Percentiles rank a stretch among this genome's conserved stretches.
Evolutionary conservation across 352 stramenopile species (phyloP).

Genomic region (Plasmopara viticola): DNA sequence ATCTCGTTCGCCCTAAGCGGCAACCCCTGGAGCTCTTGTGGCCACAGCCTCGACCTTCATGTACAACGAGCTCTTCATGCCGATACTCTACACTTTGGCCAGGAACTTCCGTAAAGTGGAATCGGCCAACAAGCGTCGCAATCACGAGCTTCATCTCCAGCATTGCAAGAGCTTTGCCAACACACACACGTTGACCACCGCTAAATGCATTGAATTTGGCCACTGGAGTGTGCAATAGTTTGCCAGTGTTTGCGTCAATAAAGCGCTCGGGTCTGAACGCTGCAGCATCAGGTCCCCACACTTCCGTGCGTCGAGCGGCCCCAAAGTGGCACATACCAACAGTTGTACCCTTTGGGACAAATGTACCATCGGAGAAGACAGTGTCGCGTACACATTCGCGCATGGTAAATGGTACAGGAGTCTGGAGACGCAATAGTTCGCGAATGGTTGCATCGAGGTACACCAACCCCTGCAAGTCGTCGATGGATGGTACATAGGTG

Average conservation of each 20-base stretch:
- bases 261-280: constrained; percentile 35
- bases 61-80: constrained; percentile 30
- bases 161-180: constrained; percentile 58
- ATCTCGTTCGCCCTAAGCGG: too few relatives aligned
- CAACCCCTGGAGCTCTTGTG: too few relatives aligned
- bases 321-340: constrained; percentile 49
- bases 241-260: constrained; percentile 34
- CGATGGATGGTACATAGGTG: constrained; percentile 32
- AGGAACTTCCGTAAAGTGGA: constrained; percentile 33
- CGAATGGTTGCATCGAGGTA: constrained; percentile 59
- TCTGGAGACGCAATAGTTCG: constrained; percentile 59
- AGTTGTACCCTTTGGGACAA: constrained; percentile 40
- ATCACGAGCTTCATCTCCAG: constrained; percentile 67
- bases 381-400: constrained; percentile 39
- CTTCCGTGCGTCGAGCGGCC: constrained; percentile 33
- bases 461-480: constrained; percentile 39
- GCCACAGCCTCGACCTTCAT: constrained; percentile 19
- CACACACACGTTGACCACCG: constrained; percentile 53
- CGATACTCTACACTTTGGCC: constrained; percentile 29
- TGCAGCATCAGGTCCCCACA: constrained; percentile 57
- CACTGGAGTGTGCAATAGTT: constrained; percentile 30
- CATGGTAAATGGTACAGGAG: constrained; percentile 30
- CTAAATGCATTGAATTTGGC: constrained; percentile 72
- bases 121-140: constrained; percentile 39
- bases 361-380: constrained; percentile 58